A percentile compares a stretch with the other conserved stretches of the same genome.
These are phyloP conservation scores for Spiromastix sp. DNA, from an alignment of 2,329 filamentous ascomycete species.

Conservation along the genomic window DNA sequence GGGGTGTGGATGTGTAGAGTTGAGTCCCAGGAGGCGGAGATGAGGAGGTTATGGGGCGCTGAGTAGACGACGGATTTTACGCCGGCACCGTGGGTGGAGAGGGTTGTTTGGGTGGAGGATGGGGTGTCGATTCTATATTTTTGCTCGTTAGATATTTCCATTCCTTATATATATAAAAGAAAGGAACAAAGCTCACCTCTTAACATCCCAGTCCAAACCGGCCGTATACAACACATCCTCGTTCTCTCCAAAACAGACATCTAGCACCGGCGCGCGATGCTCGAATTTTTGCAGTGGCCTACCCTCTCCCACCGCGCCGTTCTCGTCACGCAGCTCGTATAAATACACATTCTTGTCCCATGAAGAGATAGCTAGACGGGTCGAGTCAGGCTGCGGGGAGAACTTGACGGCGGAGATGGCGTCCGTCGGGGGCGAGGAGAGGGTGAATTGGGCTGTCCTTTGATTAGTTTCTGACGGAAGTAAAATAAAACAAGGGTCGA, in stretches of 20 bases:
- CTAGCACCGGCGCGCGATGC: slow-evolving; percentile 75
- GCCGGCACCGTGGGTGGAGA: slow-evolving; percentile 69
- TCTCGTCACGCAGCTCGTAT: slow-evolving; percentile 59
- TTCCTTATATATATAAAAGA: neutral
- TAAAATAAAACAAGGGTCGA: too few species aligned
- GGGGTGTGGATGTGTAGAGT: slow-evolving; percentile 73
- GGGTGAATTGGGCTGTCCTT: slow-evolving; percentile 65
- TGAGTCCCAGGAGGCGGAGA: slow-evolving; percentile 89
- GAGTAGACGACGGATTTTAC: slow-evolving; percentile 81
- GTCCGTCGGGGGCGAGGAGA: slow-evolving; percentile 72
- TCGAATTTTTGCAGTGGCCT: slow-evolving; percentile 63
- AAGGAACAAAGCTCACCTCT: slow-evolving; percentile 42
- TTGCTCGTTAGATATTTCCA: slow-evolving; percentile 7
- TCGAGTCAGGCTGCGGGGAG: slow-evolving; percentile 62
- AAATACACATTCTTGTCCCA: slow-evolving; percentile 91
- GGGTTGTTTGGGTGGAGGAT: slow-evolving; percentile 59
- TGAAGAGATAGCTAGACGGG: slow-evolving; percentile 76
- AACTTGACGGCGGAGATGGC: slow-evolving; percentile 81
- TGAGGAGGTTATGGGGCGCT: slow-evolving; percentile 61
- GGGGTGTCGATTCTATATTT: slow-evolving; percentile 54
- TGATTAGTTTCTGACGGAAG: too few species aligned
- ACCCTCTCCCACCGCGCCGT: slow-evolving; percentile 46
- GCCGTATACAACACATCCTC: slow-evolving; percentile 78
- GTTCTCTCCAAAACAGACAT: slow-evolving; percentile 79
- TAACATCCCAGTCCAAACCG: slow-evolving; percentile 79